These are phyloP conservation scores for Boletus pseudo-olivaceus DNA, from an alignment of 768 basidiomycete species.

Conservation along the genomic window DNA sequence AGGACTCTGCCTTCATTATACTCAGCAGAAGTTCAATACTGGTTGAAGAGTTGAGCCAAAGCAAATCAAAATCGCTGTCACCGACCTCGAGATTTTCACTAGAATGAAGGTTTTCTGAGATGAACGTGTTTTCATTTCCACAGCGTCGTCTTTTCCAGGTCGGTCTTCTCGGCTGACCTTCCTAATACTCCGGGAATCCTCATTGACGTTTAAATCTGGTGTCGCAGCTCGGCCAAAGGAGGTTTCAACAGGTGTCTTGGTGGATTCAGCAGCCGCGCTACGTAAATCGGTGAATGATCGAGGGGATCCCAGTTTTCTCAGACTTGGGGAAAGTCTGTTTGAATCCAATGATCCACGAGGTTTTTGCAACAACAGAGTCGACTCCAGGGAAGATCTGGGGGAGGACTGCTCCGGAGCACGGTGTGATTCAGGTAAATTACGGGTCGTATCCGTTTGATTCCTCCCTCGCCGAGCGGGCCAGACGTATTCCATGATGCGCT, in stretches of 20 bases:
- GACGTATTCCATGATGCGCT: constrained; percentile 82
- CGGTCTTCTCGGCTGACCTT: constrained; percentile 18
- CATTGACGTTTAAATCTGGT: constrained; percentile 17
- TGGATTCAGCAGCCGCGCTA: constrained; percentile 38
- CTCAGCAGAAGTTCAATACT: constrained; percentile 74
- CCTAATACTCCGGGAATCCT: constrained; percentile 21
- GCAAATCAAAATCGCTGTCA: constrained; percentile 2
- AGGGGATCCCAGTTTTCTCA: constrained; percentile 55
- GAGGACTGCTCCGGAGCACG: constrained; percentile 18
- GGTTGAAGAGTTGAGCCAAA: constrained; percentile 15
- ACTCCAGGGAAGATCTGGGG: constrained; percentile 49
- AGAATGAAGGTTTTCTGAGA: constrained; percentile 80
- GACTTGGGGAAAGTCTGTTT: constrained; percentile 35
- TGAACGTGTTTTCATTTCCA: constrained; percentile 80
- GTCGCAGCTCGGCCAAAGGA: constrained; percentile 7
- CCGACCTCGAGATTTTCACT: constrained; percentile 69
- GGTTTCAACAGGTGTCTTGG: constrained; percentile 13
- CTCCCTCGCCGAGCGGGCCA: constrained; percentile 62
- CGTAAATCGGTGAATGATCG: constrained; percentile 72
- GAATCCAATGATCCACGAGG: constrained; percentile 34
- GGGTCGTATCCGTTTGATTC: constrained; percentile 5
- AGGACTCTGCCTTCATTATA: constrained; percentile 79
- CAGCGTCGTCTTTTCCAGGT: constrained; percentile 51
- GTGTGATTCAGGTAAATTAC: constrained; percentile 15
- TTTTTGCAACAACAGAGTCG: constrained; percentile 36